These are phyloP conservation scores for Nakaseomyces uthaithaninus DNA, from an alignment of 1,139 yeast species.

Conservation along the genomic window DNA sequence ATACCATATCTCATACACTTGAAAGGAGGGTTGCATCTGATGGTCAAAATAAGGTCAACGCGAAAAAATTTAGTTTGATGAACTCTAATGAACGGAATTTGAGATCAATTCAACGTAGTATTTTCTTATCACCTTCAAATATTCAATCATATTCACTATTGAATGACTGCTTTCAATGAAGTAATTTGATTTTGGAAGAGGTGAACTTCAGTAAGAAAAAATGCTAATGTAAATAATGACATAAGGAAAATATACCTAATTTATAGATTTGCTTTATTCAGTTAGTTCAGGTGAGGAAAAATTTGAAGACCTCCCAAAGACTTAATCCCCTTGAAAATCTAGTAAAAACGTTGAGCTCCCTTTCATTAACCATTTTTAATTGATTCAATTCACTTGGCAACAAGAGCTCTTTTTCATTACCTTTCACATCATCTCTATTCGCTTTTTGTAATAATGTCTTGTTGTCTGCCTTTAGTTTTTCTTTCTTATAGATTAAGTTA, in stretches of 20 bases:
- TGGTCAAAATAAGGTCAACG: slow-evolving; percentile 39
- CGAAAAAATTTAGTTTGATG: slow-evolving; percentile 46
- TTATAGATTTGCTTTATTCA: no score
- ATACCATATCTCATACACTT: slow-evolving; percentile 43
- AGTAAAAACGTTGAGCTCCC: slow-evolving; percentile 48
- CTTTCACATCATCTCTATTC: slow-evolving; percentile 83
- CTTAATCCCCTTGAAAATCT: slow-evolving; percentile 48
- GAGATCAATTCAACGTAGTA: slow-evolving; percentile 53
- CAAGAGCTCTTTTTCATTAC: slow-evolving; percentile 66
- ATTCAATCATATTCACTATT: slow-evolving; percentile 22
- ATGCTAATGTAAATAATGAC: not conserved
- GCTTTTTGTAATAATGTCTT: slow-evolving; percentile 66
- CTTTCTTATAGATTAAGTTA: slow-evolving; percentile 48
- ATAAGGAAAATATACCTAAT: not conserved
- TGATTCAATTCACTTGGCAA: slow-evolving; percentile 70
- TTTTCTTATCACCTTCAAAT: slow-evolving; percentile 42
- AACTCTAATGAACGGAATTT: slow-evolving; percentile 41
- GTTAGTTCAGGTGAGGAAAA: slow-evolving; percentile 20
- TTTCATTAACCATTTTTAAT: slow-evolving; percentile 49
- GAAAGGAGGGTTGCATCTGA: slow-evolving; percentile 47
- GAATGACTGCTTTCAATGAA: slow-evolving; percentile 24
- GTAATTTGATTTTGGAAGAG: not conserved
- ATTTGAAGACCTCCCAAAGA: slow-evolving; percentile 45
- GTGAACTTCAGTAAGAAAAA: not conserved
- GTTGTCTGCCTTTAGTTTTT: slow-evolving; percentile 52